Conservation (phyloP, 208 protist genomes). For the Acanthamoeba healyi region DNA sequence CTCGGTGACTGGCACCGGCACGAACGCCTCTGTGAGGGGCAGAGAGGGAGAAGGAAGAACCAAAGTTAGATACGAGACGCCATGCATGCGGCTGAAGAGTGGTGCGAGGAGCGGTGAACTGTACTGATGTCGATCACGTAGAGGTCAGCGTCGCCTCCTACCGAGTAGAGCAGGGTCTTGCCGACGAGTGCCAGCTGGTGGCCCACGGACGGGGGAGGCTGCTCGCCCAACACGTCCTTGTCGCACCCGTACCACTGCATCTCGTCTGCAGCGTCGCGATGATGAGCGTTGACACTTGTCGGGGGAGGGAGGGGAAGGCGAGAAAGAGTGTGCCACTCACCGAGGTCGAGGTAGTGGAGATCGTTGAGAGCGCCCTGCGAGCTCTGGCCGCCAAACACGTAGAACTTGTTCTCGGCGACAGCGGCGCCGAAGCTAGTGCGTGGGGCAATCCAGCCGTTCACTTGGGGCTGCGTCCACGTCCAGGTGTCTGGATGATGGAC, state of each 20-base stretch:
- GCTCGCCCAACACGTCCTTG: neutral
- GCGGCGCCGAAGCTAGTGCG: neutral
- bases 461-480: constrained; percentile 41
- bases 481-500: constrained; percentile 6
- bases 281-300: neutral
- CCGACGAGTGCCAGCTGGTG: constrained; percentile 30
- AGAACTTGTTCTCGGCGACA: constrained; percentile 26
- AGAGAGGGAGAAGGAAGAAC: neutral
- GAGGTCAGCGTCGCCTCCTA: constrained; percentile 45
- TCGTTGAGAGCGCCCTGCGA: constrained; percentile 17
- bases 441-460: constrained; percentile 11
- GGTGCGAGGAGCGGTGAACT: neutral
- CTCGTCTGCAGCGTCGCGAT: neutral
- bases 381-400: constrained; percentile 33
- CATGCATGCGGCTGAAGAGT: neutral
- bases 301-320: neutral
- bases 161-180: constrained; percentile 32
- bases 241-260: constrained; percentile 52
- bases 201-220: constrained; percentile 2
- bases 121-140: constrained; percentile 61
- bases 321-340: neutral
- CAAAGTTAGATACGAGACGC: neutral
- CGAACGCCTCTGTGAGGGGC: neutral
- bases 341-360: constrained; percentile 52
- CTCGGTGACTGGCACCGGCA: neutral